Percentiles rank a stretch among this genome's conserved stretches.
These are phyloP conservation scores for Boletus sp. DNA, from an alignment of 768 basidiomycete species.

Conservation along the genomic window DNA sequence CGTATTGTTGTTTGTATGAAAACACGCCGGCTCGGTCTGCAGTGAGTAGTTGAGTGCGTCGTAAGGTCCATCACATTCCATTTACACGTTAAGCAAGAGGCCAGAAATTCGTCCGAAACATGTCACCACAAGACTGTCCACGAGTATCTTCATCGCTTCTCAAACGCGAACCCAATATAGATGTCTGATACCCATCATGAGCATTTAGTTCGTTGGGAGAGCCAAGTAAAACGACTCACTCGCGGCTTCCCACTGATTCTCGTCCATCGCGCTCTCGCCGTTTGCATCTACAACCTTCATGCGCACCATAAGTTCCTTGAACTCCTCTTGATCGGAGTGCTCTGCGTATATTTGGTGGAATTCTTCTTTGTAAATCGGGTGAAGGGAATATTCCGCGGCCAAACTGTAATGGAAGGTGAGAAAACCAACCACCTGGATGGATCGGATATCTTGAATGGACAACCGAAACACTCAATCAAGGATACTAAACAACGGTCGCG, in stretches of 20 bases:
- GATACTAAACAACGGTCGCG: neutral
- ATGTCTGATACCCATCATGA: constrained; percentile 58
- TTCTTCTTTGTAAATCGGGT: constrained; percentile 75
- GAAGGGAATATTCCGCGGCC: constrained; percentile 77
- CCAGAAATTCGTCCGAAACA: constrained; percentile 4
- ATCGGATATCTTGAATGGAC: neutral
- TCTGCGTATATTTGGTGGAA: constrained; percentile 90
- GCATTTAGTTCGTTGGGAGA: neutral
- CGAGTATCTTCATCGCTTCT: constrained; percentile 48
- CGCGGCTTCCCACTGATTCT: constrained; percentile 98
- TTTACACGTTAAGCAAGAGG: constrained; percentile 2
- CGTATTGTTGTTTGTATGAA: constrained; percentile 14
- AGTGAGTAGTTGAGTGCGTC: neutral
- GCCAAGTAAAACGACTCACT: constrained; percentile 55
- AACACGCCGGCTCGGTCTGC: neutral
- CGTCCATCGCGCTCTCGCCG: constrained; percentile 90
- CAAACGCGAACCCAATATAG: constrained; percentile 91
- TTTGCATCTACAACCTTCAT: constrained; percentile 91
- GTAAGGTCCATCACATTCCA: neutral
- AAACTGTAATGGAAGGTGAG: constrained; percentile 49
- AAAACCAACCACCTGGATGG: neutral
- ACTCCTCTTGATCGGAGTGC: constrained; percentile 77
- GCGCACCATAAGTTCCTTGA: constrained; percentile 73
- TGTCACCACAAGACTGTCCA: neutral
- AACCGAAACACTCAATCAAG: neutral